These are phyloP conservation scores for Oryza rufipogon DNA, from an alignment of 176 grass and related monocot genomes.

Conservation along the genomic window DNA sequence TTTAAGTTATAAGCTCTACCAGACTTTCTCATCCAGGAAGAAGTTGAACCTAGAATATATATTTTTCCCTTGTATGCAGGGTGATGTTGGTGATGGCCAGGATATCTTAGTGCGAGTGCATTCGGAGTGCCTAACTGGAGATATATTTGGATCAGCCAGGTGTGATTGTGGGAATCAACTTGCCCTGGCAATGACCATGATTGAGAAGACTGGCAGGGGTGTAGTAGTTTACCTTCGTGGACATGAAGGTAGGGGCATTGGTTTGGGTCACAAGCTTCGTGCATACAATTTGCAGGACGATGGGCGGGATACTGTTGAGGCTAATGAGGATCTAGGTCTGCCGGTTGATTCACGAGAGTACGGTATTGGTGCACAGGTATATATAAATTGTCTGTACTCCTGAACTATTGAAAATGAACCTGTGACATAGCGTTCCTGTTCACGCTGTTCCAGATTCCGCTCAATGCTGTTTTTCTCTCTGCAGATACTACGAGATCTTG, in stretches of 20 bases:
- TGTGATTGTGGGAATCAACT: constrained; percentile 91
- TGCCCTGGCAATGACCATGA: constrained; percentile 76
- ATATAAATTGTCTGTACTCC: background rate
- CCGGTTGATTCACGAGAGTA: constrained; percentile 92
- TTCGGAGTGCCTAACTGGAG: constrained; percentile 85
- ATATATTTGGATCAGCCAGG: constrained; percentile 90
- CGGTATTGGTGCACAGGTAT: constrained; percentile 85
- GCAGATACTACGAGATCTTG: constrained; percentile 86
- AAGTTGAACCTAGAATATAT: constrained; percentile 1
- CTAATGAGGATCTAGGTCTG: constrained; percentile 92
- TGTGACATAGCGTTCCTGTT: background rate
- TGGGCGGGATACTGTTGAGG: constrained; percentile 89
- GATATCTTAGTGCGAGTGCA: constrained; percentile 94
- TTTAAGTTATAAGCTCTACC: constrained; percentile 3
- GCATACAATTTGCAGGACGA: constrained; percentile 90
- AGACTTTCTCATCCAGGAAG: background rate
- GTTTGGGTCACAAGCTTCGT: constrained; percentile 90
- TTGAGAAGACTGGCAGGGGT: constrained; percentile 87
- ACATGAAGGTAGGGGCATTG: constrained; percentile 92
- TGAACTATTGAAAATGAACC: background rate
- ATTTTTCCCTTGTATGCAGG: constrained; percentile 51
- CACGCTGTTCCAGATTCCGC: constrained; percentile 8
- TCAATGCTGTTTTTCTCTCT: constrained; percentile 24
- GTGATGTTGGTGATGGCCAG: constrained; percentile 92
- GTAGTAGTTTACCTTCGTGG: constrained; percentile 89